Evolutionary conservation across 2,329 filamentous ascomycete species (phyloP).

Genomic region (Exophiala lecanii-corni): DNA sequence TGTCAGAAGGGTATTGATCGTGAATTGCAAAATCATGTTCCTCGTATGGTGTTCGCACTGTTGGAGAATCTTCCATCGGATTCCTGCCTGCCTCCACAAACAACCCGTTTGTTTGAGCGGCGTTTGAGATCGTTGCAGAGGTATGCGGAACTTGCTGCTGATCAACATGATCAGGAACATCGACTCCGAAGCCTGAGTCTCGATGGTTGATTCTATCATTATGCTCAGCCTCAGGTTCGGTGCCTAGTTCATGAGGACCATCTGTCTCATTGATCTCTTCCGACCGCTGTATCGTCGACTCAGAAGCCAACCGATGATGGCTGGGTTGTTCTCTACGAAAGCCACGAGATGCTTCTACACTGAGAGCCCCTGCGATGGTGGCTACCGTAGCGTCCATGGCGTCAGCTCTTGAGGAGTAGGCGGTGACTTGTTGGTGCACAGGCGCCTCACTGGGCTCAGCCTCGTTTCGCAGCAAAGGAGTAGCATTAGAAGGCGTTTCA

Average conservation of each 20-base stretch:
- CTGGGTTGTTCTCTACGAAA: constrained; percentile 11
- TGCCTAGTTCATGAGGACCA: constrained; percentile 2
- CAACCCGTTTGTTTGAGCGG: too few relatives aligned
- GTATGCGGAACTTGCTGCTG: constrained; percentile 2
- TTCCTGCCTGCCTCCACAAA: too few relatives aligned
- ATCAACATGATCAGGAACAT: constrained; percentile 6
- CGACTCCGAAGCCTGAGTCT: constrained; percentile 20
- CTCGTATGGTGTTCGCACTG: too few relatives aligned
- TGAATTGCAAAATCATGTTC: too few relatives aligned
- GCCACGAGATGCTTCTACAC: constrained; percentile 20
- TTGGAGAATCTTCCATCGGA: too few relatives aligned
- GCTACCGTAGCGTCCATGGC: constrained; percentile 23
- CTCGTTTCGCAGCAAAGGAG: background rate
- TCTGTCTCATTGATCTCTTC: background rate
- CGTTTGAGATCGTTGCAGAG: background rate
- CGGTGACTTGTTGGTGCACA: background rate
- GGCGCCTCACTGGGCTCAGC: background rate
- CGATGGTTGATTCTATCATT: constrained; percentile 7
- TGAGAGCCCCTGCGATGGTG: constrained; percentile 25
- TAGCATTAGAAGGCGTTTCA: background rate
- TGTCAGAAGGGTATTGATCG: too few relatives aligned
- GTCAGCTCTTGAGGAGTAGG: constrained; percentile 3
- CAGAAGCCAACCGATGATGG: constrained; percentile 1
- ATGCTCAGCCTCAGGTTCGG: constrained; percentile 2
- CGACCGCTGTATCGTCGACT: constrained; percentile 4